Base-by-base conservation (phyloP, 495 filamentous ascomycete genomes). In the Neurospora cerealis region DNA sequence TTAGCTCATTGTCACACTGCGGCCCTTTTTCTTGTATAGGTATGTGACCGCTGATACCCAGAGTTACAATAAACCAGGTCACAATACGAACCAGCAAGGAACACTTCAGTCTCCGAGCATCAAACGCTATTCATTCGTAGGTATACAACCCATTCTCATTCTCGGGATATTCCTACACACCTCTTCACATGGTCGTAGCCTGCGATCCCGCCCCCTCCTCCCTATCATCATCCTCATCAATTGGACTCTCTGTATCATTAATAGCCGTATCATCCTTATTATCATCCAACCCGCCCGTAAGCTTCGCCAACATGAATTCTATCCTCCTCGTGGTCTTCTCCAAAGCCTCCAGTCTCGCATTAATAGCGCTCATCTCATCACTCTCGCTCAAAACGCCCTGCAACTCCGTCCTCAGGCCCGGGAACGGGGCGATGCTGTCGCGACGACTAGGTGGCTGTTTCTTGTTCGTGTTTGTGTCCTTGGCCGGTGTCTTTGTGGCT, bases 401-500 rank as follows among this genome's bases (percentile, higher is more conserved):
- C 70, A 85, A 70, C 75, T 85, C 82, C 2, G 80, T 79, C 38
- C 79, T 74, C 17, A 86, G 70, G 1, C 78, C 78, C 0, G 82
- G 81, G 66, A 83, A 87, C 19, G 84, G 83, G 37, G 81, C 81
- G 71, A 85, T 83, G 71, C 84, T 86, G 75, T 87, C 85, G 40
- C 85, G 80, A 39, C 85, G 80, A 72, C 77, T 81, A 9, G 78
- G 72, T 17, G 80, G 38, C 62, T 81, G 81, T 24, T 46, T 38
- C 38, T 46, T 54, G 72, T 38, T 44, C 21, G 21, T 60, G 36
- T 15, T 41, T 37, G 36, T 21, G 36, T 42, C 66, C 5, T 70
- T 69, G 32, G 70, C 36, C 24, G 46, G 39, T 36, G 46, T 34
- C 38, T 39, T 69, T 13, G 70, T 11, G 5, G 38, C 21, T 38